These are phyloP conservation scores for Cadophora malorum DNA, from an alignment of 2,329 filamentous ascomycete species.

Conservation along the genomic window DNA sequence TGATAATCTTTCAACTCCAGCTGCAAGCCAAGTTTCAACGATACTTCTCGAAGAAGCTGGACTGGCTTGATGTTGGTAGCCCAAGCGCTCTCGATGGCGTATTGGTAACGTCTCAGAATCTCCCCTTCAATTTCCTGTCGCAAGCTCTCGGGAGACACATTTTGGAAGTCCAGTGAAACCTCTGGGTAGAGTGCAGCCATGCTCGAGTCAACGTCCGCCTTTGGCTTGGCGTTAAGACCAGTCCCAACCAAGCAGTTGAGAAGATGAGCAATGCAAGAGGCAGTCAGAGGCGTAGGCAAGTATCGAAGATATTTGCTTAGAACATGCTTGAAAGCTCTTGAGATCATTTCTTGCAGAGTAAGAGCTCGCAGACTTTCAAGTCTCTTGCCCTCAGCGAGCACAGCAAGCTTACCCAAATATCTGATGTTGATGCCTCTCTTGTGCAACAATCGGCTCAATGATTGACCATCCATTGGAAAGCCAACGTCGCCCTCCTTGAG, in stretches of 20 bases:
- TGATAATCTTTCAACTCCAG: constrained; percentile 78
- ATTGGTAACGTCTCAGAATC: constrained; percentile 77
- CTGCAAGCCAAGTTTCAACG: constrained; percentile 88
- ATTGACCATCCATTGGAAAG: constrained; percentile 98
- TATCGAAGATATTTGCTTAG: constrained; percentile 79
- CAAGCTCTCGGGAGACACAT: constrained; percentile 76
- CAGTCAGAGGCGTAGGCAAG: constrained; percentile 79
- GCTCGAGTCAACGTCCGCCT: constrained; percentile 76
- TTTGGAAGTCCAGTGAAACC: constrained; percentile 80
- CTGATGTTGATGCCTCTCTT: constrained; percentile 97
- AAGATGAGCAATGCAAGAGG: constrained; percentile 81
- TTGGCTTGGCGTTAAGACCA: constrained; percentile 77
- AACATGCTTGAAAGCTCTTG: constrained; percentile 95
- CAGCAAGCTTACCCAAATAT: constrained; percentile 87
- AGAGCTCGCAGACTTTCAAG: constrained; percentile 80
- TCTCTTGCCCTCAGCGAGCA: constrained; percentile 71
- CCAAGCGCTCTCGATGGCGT: constrained; percentile 73
- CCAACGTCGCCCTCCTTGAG: constrained; percentile 91
- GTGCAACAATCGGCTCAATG: constrained; percentile 85
- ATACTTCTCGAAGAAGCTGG: constrained; percentile 88
- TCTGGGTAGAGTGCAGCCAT: constrained; percentile 81
- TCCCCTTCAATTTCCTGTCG: constrained; percentile 74
- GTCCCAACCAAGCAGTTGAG: constrained; percentile 91
- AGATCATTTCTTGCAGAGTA: constrained; percentile 88
- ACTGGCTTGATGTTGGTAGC: constrained; percentile 70